Base-by-base conservation (phyloP, 306 rosid species). In the Arachis hypogaea region DNA sequence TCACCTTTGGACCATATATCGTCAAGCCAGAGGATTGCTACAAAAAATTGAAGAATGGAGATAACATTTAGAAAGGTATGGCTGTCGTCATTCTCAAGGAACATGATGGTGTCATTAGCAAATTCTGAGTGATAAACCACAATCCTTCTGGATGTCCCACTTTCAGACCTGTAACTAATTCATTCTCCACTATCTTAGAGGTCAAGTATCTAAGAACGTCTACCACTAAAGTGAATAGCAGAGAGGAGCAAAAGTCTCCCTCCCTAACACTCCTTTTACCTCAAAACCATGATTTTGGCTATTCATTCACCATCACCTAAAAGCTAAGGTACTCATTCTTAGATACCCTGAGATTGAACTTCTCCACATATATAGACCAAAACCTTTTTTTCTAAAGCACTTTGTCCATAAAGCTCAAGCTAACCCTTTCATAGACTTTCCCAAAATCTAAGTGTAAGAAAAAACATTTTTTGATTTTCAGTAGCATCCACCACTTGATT, bases 401-500 rank as follows among this genome's bases (percentile, higher is more conserved):
- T 14, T 30, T 68, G 52, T 49, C 59, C 18, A 30, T 22, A n/a
- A 33, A 30, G 44, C 46, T 11, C 8, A 45, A 68, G 51, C 60
- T 33, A 9, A 11, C 29, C 57, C n/a, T 4, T 7, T 33, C 33
- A 33, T 41, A 50, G 18, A 43, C 72, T 11, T 68, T 68, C 29
- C 50, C 52, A 57, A 50, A 68, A 4, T 51, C 57, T 10, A 22
- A 30, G 8, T 49, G 47, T 7, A 67, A 10, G 3, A 30, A 44
- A 11, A 49, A 4, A 3, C 11, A 2, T 5, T 49, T 10, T 10
- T 41, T 47, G 7, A 29, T 43, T 50, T 30, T 8, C 5, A 29
- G 7, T 4, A 38, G 5, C 59, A 80, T 77, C 68, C 81, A 75
- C 77, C 76, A 88, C 81, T 85, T 88, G 82, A 71, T 85, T 14